phyloP scores from a whole-genome alignment of 495 filamentous ascomycete genomes.

The Podospora anserina region DNA sequence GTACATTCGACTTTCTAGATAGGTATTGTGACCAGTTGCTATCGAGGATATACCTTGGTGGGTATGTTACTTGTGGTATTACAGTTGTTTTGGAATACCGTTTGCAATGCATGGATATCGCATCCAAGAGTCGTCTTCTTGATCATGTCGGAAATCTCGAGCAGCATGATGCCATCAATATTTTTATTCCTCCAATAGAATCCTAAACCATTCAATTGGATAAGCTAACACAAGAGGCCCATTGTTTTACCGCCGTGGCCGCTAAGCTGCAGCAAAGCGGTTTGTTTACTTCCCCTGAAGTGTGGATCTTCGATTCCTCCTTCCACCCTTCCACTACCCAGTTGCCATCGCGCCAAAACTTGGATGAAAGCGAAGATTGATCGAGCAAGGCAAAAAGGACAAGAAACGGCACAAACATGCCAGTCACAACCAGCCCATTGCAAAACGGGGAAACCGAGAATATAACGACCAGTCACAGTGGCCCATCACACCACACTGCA shows the following conservation, averaged over 20 bases:
- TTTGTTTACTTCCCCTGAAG: constrained; percentile 13
- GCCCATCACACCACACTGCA: background rate
- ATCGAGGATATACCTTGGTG: background rate
- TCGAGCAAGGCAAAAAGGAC: background rate
- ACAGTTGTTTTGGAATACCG: background rate
- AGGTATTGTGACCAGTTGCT: background rate
- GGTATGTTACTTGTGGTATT: background rate
- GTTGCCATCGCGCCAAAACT: background rate
- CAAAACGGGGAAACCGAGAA: background rate
- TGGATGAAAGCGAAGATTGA: background rate
- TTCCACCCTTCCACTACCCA: background rate
- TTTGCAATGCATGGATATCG: background rate
- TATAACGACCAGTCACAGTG: background rate
- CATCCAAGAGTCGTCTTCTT: background rate
- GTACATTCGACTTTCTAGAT: background rate
- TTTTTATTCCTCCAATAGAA: background rate
- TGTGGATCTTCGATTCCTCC: background rate
- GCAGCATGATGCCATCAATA: background rate
- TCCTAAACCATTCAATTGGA: background rate
- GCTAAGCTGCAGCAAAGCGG: background rate
- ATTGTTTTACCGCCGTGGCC: background rate
- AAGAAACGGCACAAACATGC: background rate
- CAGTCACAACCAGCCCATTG: background rate
- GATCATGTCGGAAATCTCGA: background rate
- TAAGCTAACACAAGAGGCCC: background rate